These are phyloP conservation scores for Acacia confusa DNA, from an alignment of 306 rosid genomes.

Conservation along the genomic window DNA sequence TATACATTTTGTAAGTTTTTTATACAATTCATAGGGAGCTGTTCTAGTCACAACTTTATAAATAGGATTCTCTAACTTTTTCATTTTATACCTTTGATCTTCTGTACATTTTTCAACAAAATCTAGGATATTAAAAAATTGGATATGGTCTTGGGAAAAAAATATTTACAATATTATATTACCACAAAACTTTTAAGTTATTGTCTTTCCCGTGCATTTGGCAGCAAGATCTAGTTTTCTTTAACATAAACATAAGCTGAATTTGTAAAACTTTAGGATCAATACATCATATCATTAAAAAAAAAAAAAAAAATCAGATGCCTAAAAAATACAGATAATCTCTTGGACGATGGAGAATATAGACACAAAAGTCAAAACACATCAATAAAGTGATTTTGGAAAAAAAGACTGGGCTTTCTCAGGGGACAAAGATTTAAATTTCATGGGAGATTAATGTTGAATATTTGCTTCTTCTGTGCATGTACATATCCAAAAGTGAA, in stretches of 20 bases:
- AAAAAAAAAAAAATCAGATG: too few relatives aligned
- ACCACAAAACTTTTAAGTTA: background rate
- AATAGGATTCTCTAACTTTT: background rate
- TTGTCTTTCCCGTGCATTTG: background rate
- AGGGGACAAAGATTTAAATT: background rate
- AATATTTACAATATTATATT: background rate
- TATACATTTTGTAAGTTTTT: background rate
- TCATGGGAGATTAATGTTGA: background rate
- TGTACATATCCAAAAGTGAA: background rate
- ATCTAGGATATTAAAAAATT: background rate
- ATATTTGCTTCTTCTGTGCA: background rate
- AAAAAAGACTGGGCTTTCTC: background rate
- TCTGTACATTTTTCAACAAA: background rate
- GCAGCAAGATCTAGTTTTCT: background rate
- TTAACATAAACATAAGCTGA: background rate
- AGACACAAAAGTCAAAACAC: too few relatives aligned
- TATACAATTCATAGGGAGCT: background rate
- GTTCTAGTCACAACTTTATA: background rate
- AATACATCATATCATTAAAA: too few relatives aligned
- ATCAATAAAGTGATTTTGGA: too few relatives aligned
- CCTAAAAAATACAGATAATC: background rate
- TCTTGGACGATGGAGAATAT: too few relatives aligned
- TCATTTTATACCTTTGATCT: background rate
- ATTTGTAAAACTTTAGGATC: background rate
- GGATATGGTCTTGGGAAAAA: background rate